Evolutionary conservation across 257 asterid species (phyloP).

Genomic region (Primulina huaijiensis): DNA sequence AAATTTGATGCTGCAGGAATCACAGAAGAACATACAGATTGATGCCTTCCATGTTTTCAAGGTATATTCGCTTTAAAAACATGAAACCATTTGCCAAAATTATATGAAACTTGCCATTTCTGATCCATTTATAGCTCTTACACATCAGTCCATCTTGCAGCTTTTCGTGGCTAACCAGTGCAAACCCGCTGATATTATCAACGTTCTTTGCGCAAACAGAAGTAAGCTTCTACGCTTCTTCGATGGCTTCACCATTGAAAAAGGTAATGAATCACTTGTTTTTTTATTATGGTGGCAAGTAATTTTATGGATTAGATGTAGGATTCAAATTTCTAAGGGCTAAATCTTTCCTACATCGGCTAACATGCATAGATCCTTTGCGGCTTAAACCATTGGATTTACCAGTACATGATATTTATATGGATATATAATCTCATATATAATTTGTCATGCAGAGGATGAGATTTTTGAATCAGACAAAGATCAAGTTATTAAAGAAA

Average conservation of each 20-base stretch:
- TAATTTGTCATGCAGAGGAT: constrained; percentile 55
- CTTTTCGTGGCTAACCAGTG: constrained; percentile 89
- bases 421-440: too few relatives aligned
- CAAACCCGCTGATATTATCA: constrained; percentile 64
- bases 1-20: constrained; percentile 53
- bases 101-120: neutral
- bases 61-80: constrained; percentile 38
- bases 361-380: too few relatives aligned
- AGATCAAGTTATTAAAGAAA: constrained; percentile 66
- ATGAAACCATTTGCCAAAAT: neutral
- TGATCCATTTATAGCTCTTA: constrained; percentile 5
- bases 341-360: neutral
- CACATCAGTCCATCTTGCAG: constrained; percentile 33
- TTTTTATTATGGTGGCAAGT: neutral
- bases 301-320: too few relatives aligned
- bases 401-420: too few relatives aligned
- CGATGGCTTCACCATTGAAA: constrained; percentile 54
- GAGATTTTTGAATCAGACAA: constrained; percentile 80
- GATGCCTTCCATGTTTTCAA: constrained; percentile 91
- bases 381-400: too few relatives aligned
- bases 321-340: too few relatives aligned
- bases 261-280: constrained; percentile 37
- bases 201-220: constrained; percentile 67
- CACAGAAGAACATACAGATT: constrained; percentile 78
- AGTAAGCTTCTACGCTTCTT: constrained; percentile 70